A percentile compares a stretch with the other conserved stretches of the same genome.
Evolutionary conservation across 371 early-diverging fungal species (phyloP).

Genomic region (Apophysomyces variabilis): DNA sequence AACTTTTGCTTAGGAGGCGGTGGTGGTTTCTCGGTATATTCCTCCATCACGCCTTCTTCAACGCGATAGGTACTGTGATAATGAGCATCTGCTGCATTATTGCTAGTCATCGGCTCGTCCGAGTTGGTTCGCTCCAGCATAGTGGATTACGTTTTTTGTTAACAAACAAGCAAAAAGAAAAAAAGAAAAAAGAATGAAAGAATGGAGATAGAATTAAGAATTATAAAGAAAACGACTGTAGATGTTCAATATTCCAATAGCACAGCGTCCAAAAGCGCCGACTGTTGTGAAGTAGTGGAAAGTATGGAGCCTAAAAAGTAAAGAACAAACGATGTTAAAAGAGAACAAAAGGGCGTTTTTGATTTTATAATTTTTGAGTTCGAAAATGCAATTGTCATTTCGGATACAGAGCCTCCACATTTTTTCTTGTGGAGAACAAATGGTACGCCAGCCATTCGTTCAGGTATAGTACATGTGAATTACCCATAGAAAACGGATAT

Average conservation of each 20-base stretch:
- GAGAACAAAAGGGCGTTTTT: conserved; percentile 13
- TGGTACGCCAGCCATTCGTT: conserved; percentile 16
- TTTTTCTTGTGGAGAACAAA: conserved; percentile 12
- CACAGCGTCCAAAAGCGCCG: conserved; percentile 3
- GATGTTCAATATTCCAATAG: conserved; percentile 5
- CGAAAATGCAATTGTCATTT: conserved; percentile 15
- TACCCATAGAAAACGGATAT: conserved; percentile 24
- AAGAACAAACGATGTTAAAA: conserved; percentile 13
- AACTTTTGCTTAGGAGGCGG: conserved; percentile 45
- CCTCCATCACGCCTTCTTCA: conserved; percentile 40
- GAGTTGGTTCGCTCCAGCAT: neutral
- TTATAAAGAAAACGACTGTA: conserved; percentile 13
- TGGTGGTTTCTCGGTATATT: conserved; percentile 49
- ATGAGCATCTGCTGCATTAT: conserved; percentile 7
- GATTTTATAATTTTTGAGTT: conserved; percentile 10
- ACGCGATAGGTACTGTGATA: conserved; percentile 8
- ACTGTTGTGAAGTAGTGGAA: neutral
- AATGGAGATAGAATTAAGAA: neutral
- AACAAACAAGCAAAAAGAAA: conserved; percentile 1
- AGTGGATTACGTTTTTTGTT: neutral
- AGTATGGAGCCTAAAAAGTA: conserved; percentile 1
- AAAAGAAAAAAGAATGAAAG: conserved; percentile 1
- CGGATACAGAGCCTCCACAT: neutral
- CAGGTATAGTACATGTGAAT: conserved; percentile 27
- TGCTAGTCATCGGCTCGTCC: neutral